Evolutionary conservation across 140 eudicot species (phyloP).

Genomic region (Cichorium intybus): DNA sequence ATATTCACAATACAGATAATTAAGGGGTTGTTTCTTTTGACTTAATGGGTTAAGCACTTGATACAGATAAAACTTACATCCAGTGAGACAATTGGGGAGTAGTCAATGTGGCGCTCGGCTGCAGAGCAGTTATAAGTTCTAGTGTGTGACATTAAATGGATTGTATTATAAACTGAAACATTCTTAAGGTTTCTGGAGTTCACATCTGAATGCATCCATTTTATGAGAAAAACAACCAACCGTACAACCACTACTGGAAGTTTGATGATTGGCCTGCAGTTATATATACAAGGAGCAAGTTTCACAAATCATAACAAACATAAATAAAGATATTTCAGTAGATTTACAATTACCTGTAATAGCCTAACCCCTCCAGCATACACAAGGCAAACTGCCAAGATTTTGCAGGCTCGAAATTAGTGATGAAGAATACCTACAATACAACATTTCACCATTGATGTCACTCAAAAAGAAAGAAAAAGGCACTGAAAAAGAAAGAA

Average conservation of each 20-base stretch:
- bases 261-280: constrained; percentile 63
- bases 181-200: constrained; percentile 37
- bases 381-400: constrained; percentile 71
- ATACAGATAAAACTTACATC: constrained; percentile 52
- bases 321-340: too few relatives aligned
- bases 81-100: constrained; percentile 71
- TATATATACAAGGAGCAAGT: constrained; percentile 7
- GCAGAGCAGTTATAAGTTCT: constrained; percentile 81
- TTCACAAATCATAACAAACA: background rate
- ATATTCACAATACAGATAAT: constrained; percentile 16
- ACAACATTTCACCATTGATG: constrained; percentile 2
- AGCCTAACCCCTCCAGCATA: constrained; percentile 75
- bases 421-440: constrained; percentile 73
- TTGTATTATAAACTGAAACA: constrained; percentile 36
- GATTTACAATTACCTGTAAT: constrained; percentile 45
- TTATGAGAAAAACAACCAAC: constrained; percentile 37
- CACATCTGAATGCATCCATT: constrained; percentile 46
- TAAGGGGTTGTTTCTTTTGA: too few relatives aligned
- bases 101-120: constrained; percentile 66
- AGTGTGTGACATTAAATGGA: constrained; percentile 52
- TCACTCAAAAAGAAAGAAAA: background rate
- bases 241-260: constrained; percentile 44
- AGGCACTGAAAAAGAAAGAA: background rate
- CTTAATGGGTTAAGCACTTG: too few relatives aligned
- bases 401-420: constrained; percentile 69